Evolutionary conservation across 2,329 filamentous ascomycete genomes (phyloP).

Genomic region (Sphaerulina populicola): DNA sequence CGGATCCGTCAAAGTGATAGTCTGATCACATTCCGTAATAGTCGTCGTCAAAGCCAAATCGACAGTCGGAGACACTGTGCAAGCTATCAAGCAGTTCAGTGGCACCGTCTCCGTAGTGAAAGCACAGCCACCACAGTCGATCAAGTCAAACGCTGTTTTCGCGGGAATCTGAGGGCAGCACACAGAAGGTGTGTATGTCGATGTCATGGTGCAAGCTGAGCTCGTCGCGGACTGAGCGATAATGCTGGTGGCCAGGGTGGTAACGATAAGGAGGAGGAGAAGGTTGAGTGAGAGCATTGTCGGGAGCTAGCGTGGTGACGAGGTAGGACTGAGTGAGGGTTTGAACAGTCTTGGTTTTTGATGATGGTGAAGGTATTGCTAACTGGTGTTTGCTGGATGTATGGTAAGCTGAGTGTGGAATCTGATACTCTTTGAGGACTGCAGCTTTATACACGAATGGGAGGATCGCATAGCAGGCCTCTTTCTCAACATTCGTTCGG

Average conservation of each 20-base stretch:
- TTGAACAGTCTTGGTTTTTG: not conserved
- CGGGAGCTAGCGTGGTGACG: no score
- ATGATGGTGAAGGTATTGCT: not conserved
- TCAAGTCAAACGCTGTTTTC: conserved; percentile 1
- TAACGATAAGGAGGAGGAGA: no score
- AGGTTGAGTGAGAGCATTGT: not conserved
- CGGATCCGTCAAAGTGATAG: no score
- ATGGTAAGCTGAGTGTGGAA: not conserved
- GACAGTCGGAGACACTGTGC: conserved; percentile 1
- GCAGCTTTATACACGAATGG: not conserved
- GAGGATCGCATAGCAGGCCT: not conserved
- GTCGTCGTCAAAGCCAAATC: conserved; percentile 5
- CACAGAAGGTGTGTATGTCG: conserved; percentile 1
- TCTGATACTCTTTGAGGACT: not conserved
- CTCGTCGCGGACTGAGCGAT: not conserved
- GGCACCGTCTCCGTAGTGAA: conserved; percentile 4
- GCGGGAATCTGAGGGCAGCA: conserved; percentile 10
- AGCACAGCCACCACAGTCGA: conserved; percentile 4
- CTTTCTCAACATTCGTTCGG: not conserved
- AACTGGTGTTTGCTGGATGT: not conserved
- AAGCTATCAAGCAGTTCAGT: conserved; percentile 9
- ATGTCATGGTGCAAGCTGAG: conserved; percentile 3
- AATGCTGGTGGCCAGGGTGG: not conserved
- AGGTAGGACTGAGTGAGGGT: no score
- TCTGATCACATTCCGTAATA: conserved; percentile 6